phyloP scores from a whole-genome alignment of 1,284 basidiomycete genomes.

The Cryptococcus sp. region DNA sequence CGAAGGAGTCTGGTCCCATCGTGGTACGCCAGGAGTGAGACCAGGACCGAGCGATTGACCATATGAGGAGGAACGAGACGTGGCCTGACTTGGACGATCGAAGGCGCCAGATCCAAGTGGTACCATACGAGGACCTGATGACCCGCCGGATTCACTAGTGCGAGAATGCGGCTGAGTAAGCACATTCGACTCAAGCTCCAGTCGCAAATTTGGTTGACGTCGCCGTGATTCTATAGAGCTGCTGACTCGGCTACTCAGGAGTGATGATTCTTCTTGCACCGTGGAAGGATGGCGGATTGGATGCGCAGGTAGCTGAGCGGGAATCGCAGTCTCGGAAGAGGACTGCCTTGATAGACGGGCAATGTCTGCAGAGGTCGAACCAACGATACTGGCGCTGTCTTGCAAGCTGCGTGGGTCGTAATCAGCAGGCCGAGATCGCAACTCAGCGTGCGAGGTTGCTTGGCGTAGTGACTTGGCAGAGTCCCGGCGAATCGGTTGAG shows the following conservation, averaged over 20 bases:
- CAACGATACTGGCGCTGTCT: constrained; percentile 19
- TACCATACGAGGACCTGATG: constrained; percentile 15
- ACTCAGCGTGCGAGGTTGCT: constrained; percentile 35
- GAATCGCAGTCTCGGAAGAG: constrained; percentile 14
- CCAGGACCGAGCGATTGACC: constrained; percentile 31
- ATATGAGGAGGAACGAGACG: constrained; percentile 38
- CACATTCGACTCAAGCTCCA: constrained; percentile 47
- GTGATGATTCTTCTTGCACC: constrained; percentile 28
- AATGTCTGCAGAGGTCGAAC: constrained; percentile 31
- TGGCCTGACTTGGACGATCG: constrained; percentile 16
- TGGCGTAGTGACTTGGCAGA: constrained; percentile 35
- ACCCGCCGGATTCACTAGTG: constrained; percentile 11
- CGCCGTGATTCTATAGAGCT: constrained; percentile 43
- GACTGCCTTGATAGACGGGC: constrained; percentile 23
- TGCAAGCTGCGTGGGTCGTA: neutral
- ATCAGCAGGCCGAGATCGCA: constrained; percentile 16
- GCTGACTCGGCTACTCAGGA: constrained; percentile 16
- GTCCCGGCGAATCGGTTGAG: constrained; percentile 27
- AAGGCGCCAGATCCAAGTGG: constrained; percentile 12
- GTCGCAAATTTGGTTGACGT: constrained; percentile 46
- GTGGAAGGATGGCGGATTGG: constrained; percentile 24
- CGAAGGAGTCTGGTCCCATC: constrained; percentile 50
- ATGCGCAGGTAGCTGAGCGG: constrained; percentile 16
- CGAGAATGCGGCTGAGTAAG: constrained; percentile 20
- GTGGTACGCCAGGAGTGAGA: constrained; percentile 35